Percentiles rank a stretch among this genome's conserved stretches.
Conservation (phyloP, 2,329 filamentous ascomycete genomes). For the Pseudopithomyces chartarum region DNA sequence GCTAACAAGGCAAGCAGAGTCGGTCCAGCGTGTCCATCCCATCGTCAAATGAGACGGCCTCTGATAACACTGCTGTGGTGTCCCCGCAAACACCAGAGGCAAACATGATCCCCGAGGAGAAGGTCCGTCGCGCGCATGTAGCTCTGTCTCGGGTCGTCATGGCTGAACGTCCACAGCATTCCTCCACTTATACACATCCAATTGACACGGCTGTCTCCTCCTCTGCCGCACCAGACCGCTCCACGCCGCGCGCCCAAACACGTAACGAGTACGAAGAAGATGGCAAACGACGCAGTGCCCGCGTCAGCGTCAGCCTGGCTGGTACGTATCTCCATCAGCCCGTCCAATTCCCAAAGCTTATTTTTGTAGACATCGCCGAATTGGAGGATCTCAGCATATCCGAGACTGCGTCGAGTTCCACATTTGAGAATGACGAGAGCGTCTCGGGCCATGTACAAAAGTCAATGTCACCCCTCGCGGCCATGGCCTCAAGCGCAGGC, state of each 20-base stretch:
- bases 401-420: slow-evolving; percentile 35
- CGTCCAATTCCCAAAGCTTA: slow-evolving; percentile 19
- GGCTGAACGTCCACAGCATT: slow-evolving; percentile 39
- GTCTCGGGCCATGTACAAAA: slow-evolving; percentile 39
- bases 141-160: slow-evolving; percentile 24
- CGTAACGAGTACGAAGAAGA: slow-evolving; percentile 71
- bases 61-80: slow-evolving; percentile 43
- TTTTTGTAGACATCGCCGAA: slow-evolving; percentile 52
- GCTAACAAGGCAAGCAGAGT: slow-evolving; percentile 37
- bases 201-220: slow-evolving; percentile 74
- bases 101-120: slow-evolving; percentile 44
- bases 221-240: slow-evolving; percentile 57
- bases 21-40: slow-evolving; percentile 34
- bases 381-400: slow-evolving; percentile 43
- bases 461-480: slow-evolving; percentile 16
- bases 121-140: slow-evolving; percentile 37
- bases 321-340: slow-evolving; percentile 55
- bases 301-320: slow-evolving; percentile 76
- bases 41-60: slow-evolving; percentile 36
- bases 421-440: slow-evolving; percentile 42
- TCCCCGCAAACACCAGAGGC: slow-evolving; percentile 45
- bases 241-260: slow-evolving; percentile 84
- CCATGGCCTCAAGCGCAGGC: slow-evolving; percentile 21
- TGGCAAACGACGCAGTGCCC: slow-evolving; percentile 56
- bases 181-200: slow-evolving; percentile 65